Evolutionary conservation across 768 basidiomycete genomes (phyloP).

Genomic region (Pulveroboletus sp.): DNA sequence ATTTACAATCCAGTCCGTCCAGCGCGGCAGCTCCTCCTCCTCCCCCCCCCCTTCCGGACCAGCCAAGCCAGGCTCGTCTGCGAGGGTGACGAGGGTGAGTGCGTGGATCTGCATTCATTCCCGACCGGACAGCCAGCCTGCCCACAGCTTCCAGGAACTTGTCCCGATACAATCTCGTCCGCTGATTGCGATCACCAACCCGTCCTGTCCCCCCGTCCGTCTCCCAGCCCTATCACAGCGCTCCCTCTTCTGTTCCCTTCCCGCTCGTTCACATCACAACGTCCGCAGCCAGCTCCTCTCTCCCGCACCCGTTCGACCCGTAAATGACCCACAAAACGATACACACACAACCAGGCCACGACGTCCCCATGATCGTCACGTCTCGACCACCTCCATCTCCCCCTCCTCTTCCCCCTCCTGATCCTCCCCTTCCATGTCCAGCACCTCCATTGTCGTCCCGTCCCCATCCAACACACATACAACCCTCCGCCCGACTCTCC

Average conservation of each 20-base stretch:
- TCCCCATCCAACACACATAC: conserved; percentile 66
- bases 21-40: conserved; percentile 7
- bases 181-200: too few species aligned
- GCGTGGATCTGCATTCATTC: conserved; percentile 33
- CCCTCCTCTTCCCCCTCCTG: not conserved
- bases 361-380: too few species aligned
- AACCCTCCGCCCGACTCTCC: conserved; percentile 66
- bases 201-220: too few species aligned
- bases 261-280: too few species aligned
- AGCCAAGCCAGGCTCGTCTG: not conserved
- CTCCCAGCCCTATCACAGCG: too few species aligned
- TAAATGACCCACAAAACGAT: too few species aligned
- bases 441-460: conserved; percentile 61
- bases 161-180: conserved; percentile 18
- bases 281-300: too few species aligned
- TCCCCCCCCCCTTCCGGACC: too few species aligned
- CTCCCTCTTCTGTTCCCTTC: too few species aligned
- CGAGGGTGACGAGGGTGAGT: too few species aligned
- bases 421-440: conserved; percentile 71
- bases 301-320: too few species aligned
- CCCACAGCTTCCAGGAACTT: conserved; percentile 30
- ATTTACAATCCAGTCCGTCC: conserved; percentile 35
- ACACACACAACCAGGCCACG: too few species aligned
- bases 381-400: conserved; percentile 18
- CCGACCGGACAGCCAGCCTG: conserved; percentile 15